Evolutionary conservation across 306 rosid species (phyloP).

Genomic region (Chamaecrista fasciculata): DNA sequence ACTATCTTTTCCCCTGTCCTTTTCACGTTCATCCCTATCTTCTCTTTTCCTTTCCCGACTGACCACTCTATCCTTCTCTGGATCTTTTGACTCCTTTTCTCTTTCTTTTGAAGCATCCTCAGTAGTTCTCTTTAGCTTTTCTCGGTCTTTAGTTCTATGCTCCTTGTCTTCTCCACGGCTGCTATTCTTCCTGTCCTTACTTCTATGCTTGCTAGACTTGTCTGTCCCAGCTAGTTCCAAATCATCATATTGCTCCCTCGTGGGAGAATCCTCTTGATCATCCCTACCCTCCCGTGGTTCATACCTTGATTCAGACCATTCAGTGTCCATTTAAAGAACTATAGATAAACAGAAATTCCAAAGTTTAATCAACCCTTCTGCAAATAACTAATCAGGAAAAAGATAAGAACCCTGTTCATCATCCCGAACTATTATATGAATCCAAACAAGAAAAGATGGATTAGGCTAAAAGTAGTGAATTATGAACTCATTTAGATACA

Average conservation of each 20-base stretch:
- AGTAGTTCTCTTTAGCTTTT: conserved; percentile 45
- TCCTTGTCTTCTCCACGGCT: conserved; percentile 70
- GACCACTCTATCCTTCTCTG: conserved; percentile 51
- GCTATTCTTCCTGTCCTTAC: conserved; percentile 77
- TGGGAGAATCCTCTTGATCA: conserved; percentile 44
- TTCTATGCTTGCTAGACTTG: conserved; percentile 56
- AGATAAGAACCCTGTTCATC: no score
- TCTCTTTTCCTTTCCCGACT: conserved; percentile 70
- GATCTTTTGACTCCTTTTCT: conserved; percentile 50
- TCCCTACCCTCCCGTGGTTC: conserved; percentile 44
- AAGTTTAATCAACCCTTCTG: not conserved
- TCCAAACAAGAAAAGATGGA: no score
- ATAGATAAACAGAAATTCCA: not conserved
- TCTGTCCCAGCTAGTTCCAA: conserved; percentile 44
- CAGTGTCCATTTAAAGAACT: conserved; percentile 54
- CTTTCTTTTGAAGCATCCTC: conserved; percentile 53
- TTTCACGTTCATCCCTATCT: conserved; percentile 69
- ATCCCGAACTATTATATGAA: no score
- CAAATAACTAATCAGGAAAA: not conserved
- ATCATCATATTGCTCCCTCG: conserved; percentile 45
- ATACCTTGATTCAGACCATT: conserved; percentile 48
- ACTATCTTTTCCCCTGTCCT: conserved; percentile 59
- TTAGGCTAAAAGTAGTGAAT: no score
- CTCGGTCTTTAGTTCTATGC: conserved; percentile 61
- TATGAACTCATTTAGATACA: no score